A percentile compares a stretch with the other conserved stretches of the same genome.
These are phyloP conservation scores for Erucastrum elatum DNA, from an alignment of 345 rosid genomes.

Conservation along the genomic window DNA sequence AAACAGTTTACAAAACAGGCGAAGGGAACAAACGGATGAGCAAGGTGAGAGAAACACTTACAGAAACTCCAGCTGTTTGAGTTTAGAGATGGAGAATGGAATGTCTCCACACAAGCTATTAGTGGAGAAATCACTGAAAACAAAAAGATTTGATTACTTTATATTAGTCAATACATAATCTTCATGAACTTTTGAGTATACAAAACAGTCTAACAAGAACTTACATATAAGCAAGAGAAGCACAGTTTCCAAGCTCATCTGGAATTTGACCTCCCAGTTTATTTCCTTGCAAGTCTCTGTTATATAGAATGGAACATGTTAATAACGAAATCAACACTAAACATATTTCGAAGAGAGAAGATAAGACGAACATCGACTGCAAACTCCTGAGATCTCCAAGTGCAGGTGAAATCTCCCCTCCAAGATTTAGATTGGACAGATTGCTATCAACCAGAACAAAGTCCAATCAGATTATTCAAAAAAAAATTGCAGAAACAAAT, in stretches of 20 bases:
- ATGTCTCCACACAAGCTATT: constrained; percentile 77
- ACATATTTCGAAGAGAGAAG: neutral
- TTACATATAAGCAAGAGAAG: constrained; percentile 63
- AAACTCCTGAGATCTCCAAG: constrained; percentile 72
- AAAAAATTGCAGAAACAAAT: neutral
- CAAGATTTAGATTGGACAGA: constrained; percentile 72
- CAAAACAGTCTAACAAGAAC: neutral
- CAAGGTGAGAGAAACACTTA: constrained; percentile 17
- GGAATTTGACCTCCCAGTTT: constrained; percentile 83
- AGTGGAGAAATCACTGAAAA: constrained; percentile 74
- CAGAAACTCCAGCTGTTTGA: constrained; percentile 75
- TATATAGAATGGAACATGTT: neutral
- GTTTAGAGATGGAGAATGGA: constrained; percentile 84
- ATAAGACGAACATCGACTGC: constrained; percentile 58
- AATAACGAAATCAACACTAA: too few relatives aligned
- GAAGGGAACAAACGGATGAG: neutral
- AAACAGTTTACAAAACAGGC: neutral
- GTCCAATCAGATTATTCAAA: neutral
- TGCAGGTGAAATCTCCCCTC: constrained; percentile 88
- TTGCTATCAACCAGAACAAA: constrained; percentile 46
- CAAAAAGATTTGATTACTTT: neutral
- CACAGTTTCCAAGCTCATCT: constrained; percentile 91
- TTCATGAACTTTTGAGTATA: neutral
- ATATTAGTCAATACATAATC: neutral
- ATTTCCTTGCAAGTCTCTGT: constrained; percentile 86